A percentile compares a stretch with the other conserved stretches of the same genome.
These are phyloP conservation scores for Lavandula angustifolia DNA, from an alignment of 257 asterid species.

Conservation along the genomic window DNA sequence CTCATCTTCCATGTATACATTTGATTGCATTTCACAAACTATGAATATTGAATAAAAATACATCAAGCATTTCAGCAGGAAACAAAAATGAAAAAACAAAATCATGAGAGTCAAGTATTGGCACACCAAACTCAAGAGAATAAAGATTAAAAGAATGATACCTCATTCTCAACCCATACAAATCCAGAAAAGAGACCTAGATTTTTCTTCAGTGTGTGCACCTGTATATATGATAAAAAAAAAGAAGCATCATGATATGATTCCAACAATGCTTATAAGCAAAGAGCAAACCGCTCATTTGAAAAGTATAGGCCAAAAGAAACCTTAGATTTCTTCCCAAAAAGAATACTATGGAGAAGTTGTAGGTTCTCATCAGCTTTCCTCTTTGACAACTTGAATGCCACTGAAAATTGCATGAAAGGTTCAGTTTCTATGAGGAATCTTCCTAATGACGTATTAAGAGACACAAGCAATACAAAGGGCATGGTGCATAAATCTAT, in stretches of 20 bases:
- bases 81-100: neutral
- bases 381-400: constrained; percentile 88
- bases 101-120: constrained; percentile 1
- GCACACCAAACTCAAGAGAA: constrained; percentile 5
- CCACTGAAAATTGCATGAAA: constrained; percentile 55
- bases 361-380: constrained; percentile 87
- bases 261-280: constrained; percentile 22
- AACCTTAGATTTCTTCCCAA: constrained; percentile 88
- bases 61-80: constrained; percentile 10
- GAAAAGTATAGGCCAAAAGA: constrained; percentile 10
- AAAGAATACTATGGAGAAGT: constrained; percentile 80
- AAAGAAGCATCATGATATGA: constrained; percentile 19
- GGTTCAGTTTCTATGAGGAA: constrained; percentile 22
- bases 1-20: no score
- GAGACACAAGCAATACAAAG: constrained; percentile 26
- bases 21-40: neutral
- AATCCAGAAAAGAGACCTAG: constrained; percentile 92
- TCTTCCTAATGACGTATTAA: constrained; percentile 9
- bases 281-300: constrained; percentile 15
- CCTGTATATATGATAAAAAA: constrained; percentile 43
- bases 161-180: constrained; percentile 90
- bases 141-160: constrained; percentile 24
- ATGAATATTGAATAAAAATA: constrained; percentile 2
- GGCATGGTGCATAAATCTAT: constrained; percentile 9
- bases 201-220: constrained; percentile 68